These are phyloP conservation scores for Phytophthora cryptogea DNA, from an alignment of 352 stramenopile genomes.

Conservation along the genomic window DNA sequence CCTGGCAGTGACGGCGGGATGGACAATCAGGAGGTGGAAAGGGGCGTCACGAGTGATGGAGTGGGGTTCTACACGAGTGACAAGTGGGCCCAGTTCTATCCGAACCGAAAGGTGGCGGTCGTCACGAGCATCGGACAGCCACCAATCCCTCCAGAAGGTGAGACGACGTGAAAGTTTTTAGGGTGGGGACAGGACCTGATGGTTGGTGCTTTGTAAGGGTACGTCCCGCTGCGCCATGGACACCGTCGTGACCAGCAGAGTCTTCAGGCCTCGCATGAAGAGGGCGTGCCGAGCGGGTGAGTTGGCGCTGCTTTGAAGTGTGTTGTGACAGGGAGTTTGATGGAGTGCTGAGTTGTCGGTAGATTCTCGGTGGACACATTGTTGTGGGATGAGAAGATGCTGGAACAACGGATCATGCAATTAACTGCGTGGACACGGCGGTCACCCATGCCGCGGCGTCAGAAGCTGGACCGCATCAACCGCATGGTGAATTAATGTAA, in stretches of 20 bases:
- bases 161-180: conserved; percentile 2
- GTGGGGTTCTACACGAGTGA: conserved; percentile 45
- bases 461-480: conserved; percentile 75
- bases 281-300: conserved; percentile 41
- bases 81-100: conserved; percentile 64
- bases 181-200: conserved; percentile 9
- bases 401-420: conserved; percentile 67
- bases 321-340: background rate
- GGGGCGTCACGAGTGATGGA: conserved; percentile 29
- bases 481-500: conserved; percentile 65
- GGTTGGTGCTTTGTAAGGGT: conserved; percentile 39
- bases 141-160: conserved; percentile 59
- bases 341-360: background rate
- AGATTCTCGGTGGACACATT: conserved; percentile 79
- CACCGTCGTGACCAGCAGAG: conserved; percentile 32
- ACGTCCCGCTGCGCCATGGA: conserved; percentile 62
- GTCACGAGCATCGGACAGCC: conserved; percentile 60
- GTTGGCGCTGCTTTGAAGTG: conserved; percentile 3
- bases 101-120: conserved; percentile 54
- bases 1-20: background rate
- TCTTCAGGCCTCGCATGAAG: conserved; percentile 6
- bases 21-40: conserved; percentile 10
- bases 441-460: conserved; percentile 51
- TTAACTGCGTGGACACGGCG: conserved; percentile 67
- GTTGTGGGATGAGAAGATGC: conserved; percentile 65